phyloP scores from a whole-genome alignment of 768 basidiomycete genomes.

The Tulasnella sp. region DNA sequence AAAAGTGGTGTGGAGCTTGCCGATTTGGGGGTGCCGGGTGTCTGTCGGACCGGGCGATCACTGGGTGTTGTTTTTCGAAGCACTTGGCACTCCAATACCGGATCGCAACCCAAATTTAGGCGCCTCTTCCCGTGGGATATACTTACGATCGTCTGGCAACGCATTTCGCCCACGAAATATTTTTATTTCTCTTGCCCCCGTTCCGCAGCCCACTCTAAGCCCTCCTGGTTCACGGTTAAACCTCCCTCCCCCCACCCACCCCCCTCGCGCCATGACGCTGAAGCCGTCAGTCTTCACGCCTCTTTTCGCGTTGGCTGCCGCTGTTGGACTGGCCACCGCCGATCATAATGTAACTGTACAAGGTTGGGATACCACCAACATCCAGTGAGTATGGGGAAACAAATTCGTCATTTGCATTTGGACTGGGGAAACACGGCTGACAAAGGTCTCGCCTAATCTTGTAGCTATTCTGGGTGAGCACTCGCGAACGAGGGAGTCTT shows the following conservation, averaged over 20 bases:
- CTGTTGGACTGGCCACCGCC: neutral
- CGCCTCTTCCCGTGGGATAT: neutral
- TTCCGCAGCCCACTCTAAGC: neutral
- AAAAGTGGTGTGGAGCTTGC: neutral
- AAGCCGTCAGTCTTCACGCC: neutral
- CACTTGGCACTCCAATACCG: neutral
- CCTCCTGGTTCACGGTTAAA: neutral
- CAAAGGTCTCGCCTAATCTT: neutral
- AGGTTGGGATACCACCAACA: neutral
- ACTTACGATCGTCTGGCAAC: neutral
- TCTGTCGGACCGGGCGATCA: neutral
- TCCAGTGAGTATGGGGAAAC: neutral
- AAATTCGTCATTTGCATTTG: neutral
- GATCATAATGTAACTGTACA: conserved; percentile 13
- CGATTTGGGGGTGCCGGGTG: neutral
- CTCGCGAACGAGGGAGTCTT: neutral
- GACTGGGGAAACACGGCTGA: neutral
- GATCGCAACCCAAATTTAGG: neutral
- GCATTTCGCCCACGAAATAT: neutral
- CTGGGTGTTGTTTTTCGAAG: neutral
- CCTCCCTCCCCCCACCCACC: neutral
- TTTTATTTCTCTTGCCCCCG: neutral
- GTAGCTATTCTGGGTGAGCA: conserved; percentile 1
- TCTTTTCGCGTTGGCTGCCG: neutral
- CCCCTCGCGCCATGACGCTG: neutral